phyloP scores from a whole-genome alignment of 1,284 basidiomycete genomes.

The Apiotrichum akiyoshidainum region DNA sequence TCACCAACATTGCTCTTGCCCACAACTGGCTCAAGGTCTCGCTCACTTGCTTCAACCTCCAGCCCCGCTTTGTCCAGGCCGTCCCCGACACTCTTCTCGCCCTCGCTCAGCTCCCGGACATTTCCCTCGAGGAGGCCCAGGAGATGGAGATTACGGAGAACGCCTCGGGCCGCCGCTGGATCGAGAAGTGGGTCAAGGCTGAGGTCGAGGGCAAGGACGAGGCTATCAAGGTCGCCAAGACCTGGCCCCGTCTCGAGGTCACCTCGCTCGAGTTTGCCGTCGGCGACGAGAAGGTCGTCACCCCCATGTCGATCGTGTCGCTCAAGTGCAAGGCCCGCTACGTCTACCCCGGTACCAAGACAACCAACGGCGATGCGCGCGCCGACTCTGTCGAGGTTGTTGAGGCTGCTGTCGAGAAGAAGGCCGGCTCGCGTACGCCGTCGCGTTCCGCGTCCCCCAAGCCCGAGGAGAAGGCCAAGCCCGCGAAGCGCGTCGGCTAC shows the following conservation, averaged over 20 bases:
- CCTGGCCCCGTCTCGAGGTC: constrained; percentile 75
- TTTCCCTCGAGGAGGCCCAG: constrained; percentile 57
- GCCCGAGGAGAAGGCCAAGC: constrained; percentile 49
- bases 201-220: constrained; percentile 61
- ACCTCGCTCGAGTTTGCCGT: constrained; percentile 87
- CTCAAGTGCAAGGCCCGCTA: constrained; percentile 67
- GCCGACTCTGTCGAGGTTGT: constrained; percentile 30
- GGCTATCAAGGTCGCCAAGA: constrained; percentile 65
- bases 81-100: constrained; percentile 60
- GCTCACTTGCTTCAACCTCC: constrained; percentile 73
- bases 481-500: constrained; percentile 56
- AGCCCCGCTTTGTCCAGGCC: constrained; percentile 82
- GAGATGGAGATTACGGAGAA: constrained; percentile 53
- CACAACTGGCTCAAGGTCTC: constrained; percentile 90
- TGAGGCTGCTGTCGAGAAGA: constrained; percentile 37
- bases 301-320: constrained; percentile 84
- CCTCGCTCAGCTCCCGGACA: constrained; percentile 72
- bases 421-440: constrained; percentile 56
- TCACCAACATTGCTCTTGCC: constrained; percentile 77
- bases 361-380: constrained; percentile 13
- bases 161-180: constrained; percentile 56
- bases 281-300: constrained; percentile 82
- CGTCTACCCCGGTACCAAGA: constrained; percentile 27
- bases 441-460: constrained; percentile 44
- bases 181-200: constrained; percentile 50